These are phyloP conservation scores for Deinandra increscens DNA, from an alignment of 129 eudicot genomes.

Conservation along the genomic window DNA sequence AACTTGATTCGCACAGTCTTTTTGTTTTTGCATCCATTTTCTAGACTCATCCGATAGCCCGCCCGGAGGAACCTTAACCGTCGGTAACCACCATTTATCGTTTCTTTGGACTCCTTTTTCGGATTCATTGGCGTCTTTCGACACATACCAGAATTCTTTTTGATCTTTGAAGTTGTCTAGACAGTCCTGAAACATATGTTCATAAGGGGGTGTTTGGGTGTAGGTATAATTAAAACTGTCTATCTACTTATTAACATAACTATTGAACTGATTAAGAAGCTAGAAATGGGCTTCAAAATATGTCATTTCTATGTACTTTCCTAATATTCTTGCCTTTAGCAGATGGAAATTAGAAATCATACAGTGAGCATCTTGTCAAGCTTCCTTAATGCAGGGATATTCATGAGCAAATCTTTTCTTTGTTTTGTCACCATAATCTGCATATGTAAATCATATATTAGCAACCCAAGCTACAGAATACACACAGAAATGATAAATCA, in stretches of 20 bases:
- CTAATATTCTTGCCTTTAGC: neutral
- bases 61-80: slow-evolving; percentile 65
- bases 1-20: slow-evolving; percentile 83
- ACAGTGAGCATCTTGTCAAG: slow-evolving; percentile 90
- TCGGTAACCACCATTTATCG: slow-evolving; percentile 88
- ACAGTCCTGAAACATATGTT: slow-evolving; percentile 47
- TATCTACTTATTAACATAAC: neutral
- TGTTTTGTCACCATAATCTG: slow-evolving; percentile 89
- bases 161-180: slow-evolving; percentile 65
- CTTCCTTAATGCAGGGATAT: slow-evolving; percentile 74
- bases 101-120: slow-evolving; percentile 63
- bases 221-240: neutral
- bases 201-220: neutral
- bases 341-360: slow-evolving; percentile 24
- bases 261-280: neutral
- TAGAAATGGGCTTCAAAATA: neutral
- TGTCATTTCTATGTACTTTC: neutral
- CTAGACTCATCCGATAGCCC: slow-evolving; percentile 65
- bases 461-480: slow-evolving; percentile 15
- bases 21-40: slow-evolving; percentile 63
- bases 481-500: neutral
- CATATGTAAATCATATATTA: slow-evolving; percentile 28
- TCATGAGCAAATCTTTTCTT: slow-evolving; percentile 72
- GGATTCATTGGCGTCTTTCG: slow-evolving; percentile 68
- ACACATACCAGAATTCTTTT: slow-evolving; percentile 62